Conservation (phyloP, 129 eudicot species). For the Apium graveolens region DNA sequence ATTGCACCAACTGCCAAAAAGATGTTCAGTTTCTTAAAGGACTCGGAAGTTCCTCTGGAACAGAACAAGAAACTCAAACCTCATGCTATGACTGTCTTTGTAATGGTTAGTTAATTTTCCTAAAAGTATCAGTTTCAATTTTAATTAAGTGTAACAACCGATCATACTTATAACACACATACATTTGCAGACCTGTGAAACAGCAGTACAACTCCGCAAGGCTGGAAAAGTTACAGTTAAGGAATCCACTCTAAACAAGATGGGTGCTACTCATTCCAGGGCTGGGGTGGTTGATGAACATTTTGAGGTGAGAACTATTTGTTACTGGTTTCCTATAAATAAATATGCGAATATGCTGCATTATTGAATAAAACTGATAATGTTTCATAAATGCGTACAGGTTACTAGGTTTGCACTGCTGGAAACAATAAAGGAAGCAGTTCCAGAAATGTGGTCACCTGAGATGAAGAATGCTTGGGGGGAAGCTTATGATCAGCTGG, state of each 20-base stretch:
- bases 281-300: slow-evolving; percentile 69
- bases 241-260: slow-evolving; percentile 40
- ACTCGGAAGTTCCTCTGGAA: slow-evolving; percentile 53
- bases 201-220: slow-evolving; percentile 56
- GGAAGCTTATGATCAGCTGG: slow-evolving; percentile 49
- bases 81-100: slow-evolving; percentile 53
- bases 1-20: slow-evolving; percentile 69
- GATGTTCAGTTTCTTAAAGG: slow-evolving; percentile 43
- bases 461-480: slow-evolving; percentile 68
- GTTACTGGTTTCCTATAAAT: not conserved
- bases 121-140: not conserved
- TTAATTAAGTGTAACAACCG: not conserved
- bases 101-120: slow-evolving; percentile 35
- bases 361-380: not conserved
- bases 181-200: slow-evolving; percentile 56
- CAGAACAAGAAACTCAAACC: slow-evolving; percentile 56
- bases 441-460: slow-evolving; percentile 54
- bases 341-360: not conserved
- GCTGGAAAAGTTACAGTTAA: slow-evolving; percentile 43
- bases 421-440: slow-evolving; percentile 63
- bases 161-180: not conserved
- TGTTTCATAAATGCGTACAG: slow-evolving; percentile 11
- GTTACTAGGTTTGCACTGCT: slow-evolving; percentile 50
- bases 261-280: slow-evolving; percentile 45
- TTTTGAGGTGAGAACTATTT: slow-evolving; percentile 39